Base-by-base conservation (phyloP, 2,329 filamentous ascomycete species). In the Curvularia lunata region DNA sequence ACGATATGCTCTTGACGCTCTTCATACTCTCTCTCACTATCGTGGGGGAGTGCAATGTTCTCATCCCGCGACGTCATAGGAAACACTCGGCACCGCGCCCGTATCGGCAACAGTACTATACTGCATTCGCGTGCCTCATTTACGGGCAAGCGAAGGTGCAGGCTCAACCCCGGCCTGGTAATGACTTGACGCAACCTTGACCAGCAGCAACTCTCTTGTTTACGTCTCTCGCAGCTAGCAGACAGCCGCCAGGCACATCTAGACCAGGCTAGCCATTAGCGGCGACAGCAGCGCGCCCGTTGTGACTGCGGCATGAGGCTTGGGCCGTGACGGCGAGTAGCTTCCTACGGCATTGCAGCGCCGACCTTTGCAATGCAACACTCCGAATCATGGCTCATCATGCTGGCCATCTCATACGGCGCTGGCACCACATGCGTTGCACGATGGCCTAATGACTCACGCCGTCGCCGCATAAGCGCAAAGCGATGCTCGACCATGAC, bases 41-140 rank as follows among this genome's bases (percentile, higher is more conserved):
- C 23, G 25, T 32, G 32, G 21, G n/a, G 25, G 18, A 28, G 18
- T 59, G 45, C 30, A 25, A 48, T n/a, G 38, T 23, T 37, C 30
- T 21, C 38, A 34, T 18, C 42, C 47, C 21, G 38, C 55, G 55
- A 61, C 58, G 58, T 58, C 58, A 58, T 54, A 25, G 25, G 12
- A 21, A 43, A 46, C 45, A 34, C 40, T 21, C 25, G 40, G 46
- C 34, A 40, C 45, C 40, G 41, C 25, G 34, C 41, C 25, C 13
- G 34, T 47, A 21, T 48, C 50, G 54, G 18, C 19, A 51, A 46
- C 50, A 50, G 18, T 18, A 30, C 27, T 8, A 30, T 6, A 54
- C 45, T 18, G 28, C 23, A 13, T 21, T 27, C 28, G 46, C 16
- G 18, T 34, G 49, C 49, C 43, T 57, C 54, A 43, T 48, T 38